phyloP scores from a whole-genome alignment of 768 basidiomycete genomes.

The Podaxis sp. region DNA sequence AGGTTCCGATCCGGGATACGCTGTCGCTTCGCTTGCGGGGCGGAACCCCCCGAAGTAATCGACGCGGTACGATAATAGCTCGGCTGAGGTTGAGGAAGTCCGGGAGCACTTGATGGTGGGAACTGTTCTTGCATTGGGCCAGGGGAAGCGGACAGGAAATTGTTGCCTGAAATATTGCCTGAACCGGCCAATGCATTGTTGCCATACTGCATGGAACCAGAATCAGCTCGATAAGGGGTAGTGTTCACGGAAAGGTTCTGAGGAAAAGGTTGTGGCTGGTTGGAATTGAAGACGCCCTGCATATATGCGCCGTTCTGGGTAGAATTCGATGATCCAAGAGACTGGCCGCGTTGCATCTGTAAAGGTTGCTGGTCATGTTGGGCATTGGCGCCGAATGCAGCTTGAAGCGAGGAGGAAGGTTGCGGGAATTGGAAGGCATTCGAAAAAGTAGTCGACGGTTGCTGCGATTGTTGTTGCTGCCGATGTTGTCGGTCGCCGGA shows the following conservation, averaged over 20 bases:
- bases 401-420: conserved; percentile 21
- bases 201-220: not conserved
- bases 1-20: conserved; percentile 30
- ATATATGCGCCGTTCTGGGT: conserved; percentile 11
- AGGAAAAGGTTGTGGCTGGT: conserved; percentile 9
- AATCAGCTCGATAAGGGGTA: conserved; percentile 13
- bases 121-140: conserved; percentile 26
- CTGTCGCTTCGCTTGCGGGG: conserved; percentile 35
- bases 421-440: conserved; percentile 18
- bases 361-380: conserved; percentile 18
- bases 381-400: conserved; percentile 18
- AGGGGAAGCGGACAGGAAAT: conserved; percentile 23
- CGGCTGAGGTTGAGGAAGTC: conserved; percentile 18
- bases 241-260: conserved; percentile 14
- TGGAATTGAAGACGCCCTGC: conserved; percentile 17
- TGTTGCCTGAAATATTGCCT: conserved; percentile 14
- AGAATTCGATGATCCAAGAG: conserved; percentile 10
- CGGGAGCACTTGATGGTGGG: conserved; percentile 18
- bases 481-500: conserved; percentile 19
- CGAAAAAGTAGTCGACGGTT: conserved; percentile 6
- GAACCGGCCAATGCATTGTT: conserved; percentile 12
- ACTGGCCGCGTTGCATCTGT: conserved; percentile 12
- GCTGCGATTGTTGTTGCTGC: conserved; percentile 19
- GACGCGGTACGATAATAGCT: conserved; percentile 22
- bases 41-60: conserved; percentile 12